These are phyloP conservation scores for Drechslerella stenobrocha DNA, from an alignment of 2,329 filamentous ascomycete genomes.

Conservation along the genomic window DNA sequence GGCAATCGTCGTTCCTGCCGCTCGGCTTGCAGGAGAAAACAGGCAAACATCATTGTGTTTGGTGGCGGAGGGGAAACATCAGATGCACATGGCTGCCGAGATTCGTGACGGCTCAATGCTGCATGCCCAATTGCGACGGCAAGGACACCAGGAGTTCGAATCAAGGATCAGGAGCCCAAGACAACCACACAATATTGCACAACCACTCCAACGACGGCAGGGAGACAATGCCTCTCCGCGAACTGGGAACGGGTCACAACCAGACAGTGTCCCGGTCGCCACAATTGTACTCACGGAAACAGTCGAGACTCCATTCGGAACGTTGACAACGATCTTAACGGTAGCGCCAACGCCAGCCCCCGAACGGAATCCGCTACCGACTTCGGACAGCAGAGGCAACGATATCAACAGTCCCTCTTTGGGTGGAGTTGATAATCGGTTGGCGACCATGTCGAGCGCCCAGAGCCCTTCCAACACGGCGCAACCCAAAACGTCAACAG, in stretches of 20 bases:
- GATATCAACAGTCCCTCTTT: conserved; percentile 7
- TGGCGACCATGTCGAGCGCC: conserved; percentile 17
- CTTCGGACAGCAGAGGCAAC: conserved; percentile 7
- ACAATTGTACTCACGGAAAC: conserved; percentile 42
- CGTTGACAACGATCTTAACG: conserved; percentile 37
- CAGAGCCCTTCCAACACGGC: conserved; percentile 22
- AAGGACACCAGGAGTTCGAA: conserved; percentile 19
- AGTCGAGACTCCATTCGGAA: conserved; percentile 28
- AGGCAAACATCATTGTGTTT: conserved; percentile 32
- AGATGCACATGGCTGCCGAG: conserved; percentile 28
- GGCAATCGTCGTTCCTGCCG: conserved; percentile 29
- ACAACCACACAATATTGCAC: conserved; percentile 13
- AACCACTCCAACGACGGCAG: conserved; percentile 30
- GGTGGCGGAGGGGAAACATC: conserved; percentile 8
- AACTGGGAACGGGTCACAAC: neutral
- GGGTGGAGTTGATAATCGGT: conserved; percentile 9
- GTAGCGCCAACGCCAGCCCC: conserved; percentile 18
- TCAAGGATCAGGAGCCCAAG: conserved; percentile 13
- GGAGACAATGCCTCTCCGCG: conserved; percentile 14
- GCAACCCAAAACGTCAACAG: conserved; percentile 1
- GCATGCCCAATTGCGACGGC: conserved; percentile 19
- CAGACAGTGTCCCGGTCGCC: conserved; percentile 28
- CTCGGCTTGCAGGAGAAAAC: conserved; percentile 40
- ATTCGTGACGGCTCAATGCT: conserved; percentile 41
- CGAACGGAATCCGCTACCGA: conserved; percentile 12